Conservation (phyloP, 2,329 filamentous ascomycete genomes). For the Neofusicoccum parvum region DNA sequence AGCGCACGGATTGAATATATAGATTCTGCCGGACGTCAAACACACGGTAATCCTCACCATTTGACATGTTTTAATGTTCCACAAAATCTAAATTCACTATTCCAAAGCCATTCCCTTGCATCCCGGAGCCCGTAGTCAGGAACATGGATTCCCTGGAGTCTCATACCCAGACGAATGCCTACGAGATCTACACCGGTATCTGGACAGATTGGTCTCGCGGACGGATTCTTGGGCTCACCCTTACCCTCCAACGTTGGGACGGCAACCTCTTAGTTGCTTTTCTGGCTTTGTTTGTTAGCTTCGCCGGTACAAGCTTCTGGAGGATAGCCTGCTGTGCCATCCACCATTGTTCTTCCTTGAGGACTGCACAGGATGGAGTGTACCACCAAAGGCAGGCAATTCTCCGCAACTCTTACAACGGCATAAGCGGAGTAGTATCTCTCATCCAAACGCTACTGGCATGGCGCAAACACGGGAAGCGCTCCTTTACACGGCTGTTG, state of each 20-base stretch:
- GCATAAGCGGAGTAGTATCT: conserved; percentile 19
- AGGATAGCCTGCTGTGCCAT: conserved; percentile 32
- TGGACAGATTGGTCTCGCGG: conserved; percentile 27
- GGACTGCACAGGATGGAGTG: conserved; percentile 31
- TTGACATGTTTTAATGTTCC: too few species aligned
- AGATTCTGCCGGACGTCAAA: too few species aligned
- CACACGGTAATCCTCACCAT: too few species aligned
- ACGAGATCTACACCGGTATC: conserved; percentile 23
- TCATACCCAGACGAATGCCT: too few species aligned
- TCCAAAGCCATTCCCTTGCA: too few species aligned
- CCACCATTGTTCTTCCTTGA: conserved; percentile 28
- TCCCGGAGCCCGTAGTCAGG: too few species aligned
- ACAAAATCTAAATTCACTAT: too few species aligned
- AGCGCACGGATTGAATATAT: too few species aligned
- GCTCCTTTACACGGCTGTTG: conserved; percentile 18
- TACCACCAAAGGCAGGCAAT: conserved; percentile 38
- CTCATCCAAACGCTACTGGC: conserved; percentile 8
- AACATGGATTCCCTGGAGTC: too few species aligned
- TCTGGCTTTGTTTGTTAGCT: conserved; percentile 27
- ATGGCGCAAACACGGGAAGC: conserved; percentile 19
- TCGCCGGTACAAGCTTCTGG: conserved; percentile 32
- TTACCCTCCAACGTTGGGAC: conserved; percentile 24
- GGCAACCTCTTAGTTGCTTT: conserved; percentile 30
- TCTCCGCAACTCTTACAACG: conserved; percentile 35
- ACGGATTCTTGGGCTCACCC: conserved; percentile 24